Base-by-base conservation (phyloP, 1,284 basidiomycete species). In the Rhodotorula sp. region DNA sequence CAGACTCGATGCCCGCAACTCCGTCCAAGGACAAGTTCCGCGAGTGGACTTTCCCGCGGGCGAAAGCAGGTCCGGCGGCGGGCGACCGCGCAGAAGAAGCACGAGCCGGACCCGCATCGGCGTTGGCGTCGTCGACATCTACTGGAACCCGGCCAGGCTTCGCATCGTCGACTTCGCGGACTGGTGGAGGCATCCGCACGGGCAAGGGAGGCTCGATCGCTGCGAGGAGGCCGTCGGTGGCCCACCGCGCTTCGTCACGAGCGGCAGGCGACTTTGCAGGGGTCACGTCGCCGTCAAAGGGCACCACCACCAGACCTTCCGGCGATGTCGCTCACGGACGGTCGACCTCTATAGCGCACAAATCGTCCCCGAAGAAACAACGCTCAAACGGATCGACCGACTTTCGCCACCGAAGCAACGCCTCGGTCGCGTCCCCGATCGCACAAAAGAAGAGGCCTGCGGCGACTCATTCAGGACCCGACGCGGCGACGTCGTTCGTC, bases 11-110 rank as follows among this genome's bases (percentile, higher is more conserved):
- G 8, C 66, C 66, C 15, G 66, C 66, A 7, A 67, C 66, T 8
- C 66, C 68, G 2, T 56, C 45, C 15, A 69, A 69, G 64, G 68
- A 69, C 60, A 69, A 62, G 64, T 58, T 69, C 54, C 63, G 68
- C 54, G 63, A 66, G 47, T 69, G 68, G 68, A 69, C 68, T 3
- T 69, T 69, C 49, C 68, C 68, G 6, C 67, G 67, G 16, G 38
- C 38, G 38, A 14, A 34, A 28, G 26, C 54, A 14, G 54, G 14
- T 55, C 62, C 49, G 49, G 19, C 49, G 49, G 23, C 49, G 49
- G 49, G 49, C 49, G 23, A 50, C 12, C 26, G 50, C 50, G 50
- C 50, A n/a, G 50, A 23, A 14, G 38, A 43, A 43, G 38, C 38
- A 43, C 38, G 38, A 43, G 38, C 10, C 12, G 38, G 38, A 14